phyloP scores from a whole-genome alignment of 208 protist genomes.

The Strigomonas galati region DNA sequence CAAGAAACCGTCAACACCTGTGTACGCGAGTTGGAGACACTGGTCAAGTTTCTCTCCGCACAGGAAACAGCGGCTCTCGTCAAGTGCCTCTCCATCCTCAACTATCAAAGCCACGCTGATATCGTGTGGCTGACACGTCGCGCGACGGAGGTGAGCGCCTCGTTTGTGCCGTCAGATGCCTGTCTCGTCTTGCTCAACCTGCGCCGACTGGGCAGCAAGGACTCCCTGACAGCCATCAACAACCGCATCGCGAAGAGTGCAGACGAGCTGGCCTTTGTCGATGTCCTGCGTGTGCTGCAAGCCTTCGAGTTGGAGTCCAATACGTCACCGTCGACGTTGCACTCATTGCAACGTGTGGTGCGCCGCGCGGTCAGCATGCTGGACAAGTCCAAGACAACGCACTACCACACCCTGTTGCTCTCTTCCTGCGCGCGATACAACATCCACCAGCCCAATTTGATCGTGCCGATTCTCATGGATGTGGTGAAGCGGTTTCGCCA shows the following conservation, averaged over 20 bases:
- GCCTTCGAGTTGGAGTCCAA: conserved; percentile 63
- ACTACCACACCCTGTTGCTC: conserved; percentile 67
- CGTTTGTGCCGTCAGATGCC: conserved; percentile 37
- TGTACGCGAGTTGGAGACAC: neutral
- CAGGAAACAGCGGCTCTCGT: conserved; percentile 30
- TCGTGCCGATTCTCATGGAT: conserved; percentile 35
- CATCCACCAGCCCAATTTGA: conserved; percentile 22
- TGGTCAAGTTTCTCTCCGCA: neutral
- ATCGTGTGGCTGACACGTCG: conserved; percentile 62
- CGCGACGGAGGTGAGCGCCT: conserved; percentile 65
- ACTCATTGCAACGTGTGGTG: conserved; percentile 43
- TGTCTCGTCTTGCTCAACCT: conserved; percentile 77
- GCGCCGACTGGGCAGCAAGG: conserved; percentile 60
- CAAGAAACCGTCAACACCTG: neutral
- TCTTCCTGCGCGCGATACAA: conserved; percentile 63
- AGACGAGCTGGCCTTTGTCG: conserved; percentile 33
- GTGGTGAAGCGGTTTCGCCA: conserved; percentile 32
- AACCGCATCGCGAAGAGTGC: conserved; percentile 50
- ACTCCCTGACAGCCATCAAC: conserved; percentile 74
- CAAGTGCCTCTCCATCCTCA: conserved; percentile 44
- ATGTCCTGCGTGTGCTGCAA: conserved; percentile 53
- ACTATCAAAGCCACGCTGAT: conserved; percentile 73
- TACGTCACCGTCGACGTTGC: conserved; percentile 48
- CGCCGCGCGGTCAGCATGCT: conserved; percentile 33
- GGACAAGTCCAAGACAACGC: conserved; percentile 23